Conservation (phyloP, 352 stramenopile species). For the Phytophthora megakarya region DNA sequence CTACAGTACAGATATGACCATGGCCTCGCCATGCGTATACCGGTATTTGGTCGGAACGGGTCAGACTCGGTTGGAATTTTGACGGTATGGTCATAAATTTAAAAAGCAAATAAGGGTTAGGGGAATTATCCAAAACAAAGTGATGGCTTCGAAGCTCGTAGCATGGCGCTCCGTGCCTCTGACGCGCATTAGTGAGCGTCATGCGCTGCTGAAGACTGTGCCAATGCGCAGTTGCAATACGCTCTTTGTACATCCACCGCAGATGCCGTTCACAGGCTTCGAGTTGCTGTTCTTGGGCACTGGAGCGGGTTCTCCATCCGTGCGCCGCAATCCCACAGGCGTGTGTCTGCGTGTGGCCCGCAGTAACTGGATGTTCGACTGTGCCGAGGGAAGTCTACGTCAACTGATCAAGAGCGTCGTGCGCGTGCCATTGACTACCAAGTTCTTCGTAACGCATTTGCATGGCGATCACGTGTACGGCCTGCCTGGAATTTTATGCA, state of each 20-base stretch:
- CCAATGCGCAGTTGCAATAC: slow-evolving; percentile 68
- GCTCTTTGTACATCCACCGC: slow-evolving; percentile 35
- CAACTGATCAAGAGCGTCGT: slow-evolving; percentile 85
- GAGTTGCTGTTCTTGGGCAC: slow-evolving; percentile 86
- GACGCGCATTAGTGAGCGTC: slow-evolving; percentile 44
- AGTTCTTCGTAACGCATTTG: slow-evolving; percentile 88
- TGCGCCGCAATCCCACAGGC: slow-evolving; percentile 65
- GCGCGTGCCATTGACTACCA: slow-evolving; percentile 72
- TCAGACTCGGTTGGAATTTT: too few relatives aligned
- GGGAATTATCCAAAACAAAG: too few relatives aligned
- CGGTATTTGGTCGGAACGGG: too few relatives aligned
- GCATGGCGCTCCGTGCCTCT: slow-evolving; percentile 24
- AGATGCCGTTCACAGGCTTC: slow-evolving; percentile 80
- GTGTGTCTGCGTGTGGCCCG: slow-evolving; percentile 68
- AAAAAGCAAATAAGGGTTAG: too few relatives aligned
- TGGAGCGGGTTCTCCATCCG: slow-evolving; percentile 72
- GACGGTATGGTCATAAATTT: too few relatives aligned
- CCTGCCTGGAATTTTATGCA: slow-evolving; percentile 81
- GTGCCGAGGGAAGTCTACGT: slow-evolving; percentile 75
- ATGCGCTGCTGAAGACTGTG: slow-evolving; percentile 48
- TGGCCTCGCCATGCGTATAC: too few relatives aligned
- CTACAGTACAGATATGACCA: too few relatives aligned
- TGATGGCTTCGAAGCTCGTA: slow-evolving; percentile 24
- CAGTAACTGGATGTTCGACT: slow-evolving; percentile 90
- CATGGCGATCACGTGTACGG: slow-evolving; percentile 89